Evolutionary conservation across 139 green algal species (phyloP).

Genomic region (Chlamydomonas applanata): DNA sequence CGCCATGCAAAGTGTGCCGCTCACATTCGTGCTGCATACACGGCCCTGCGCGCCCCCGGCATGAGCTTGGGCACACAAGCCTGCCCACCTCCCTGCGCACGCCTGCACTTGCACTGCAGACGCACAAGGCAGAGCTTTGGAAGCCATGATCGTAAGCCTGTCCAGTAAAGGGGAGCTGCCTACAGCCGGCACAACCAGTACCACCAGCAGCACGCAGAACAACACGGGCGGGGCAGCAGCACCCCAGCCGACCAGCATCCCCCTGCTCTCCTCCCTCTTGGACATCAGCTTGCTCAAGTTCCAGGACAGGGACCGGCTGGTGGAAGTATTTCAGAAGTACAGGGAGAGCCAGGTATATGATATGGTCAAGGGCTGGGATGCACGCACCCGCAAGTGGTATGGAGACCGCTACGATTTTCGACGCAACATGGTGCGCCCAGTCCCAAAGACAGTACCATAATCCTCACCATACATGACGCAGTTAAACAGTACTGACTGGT

Average conservation of each 20-base stretch:
- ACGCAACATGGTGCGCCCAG: constrained; percentile 53
- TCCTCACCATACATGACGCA: too few species aligned
- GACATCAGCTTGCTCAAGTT: constrained; percentile 45
- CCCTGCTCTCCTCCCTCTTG: constrained; percentile 19
- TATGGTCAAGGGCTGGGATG: constrained; percentile 64
- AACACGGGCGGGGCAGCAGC: background rate
- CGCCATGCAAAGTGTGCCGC: too few species aligned
- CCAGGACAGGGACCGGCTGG: constrained; percentile 29
- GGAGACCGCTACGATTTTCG: constrained; percentile 65
- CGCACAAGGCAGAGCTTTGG: constrained; percentile 28
- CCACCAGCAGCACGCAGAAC: background rate
- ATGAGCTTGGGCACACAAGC: too few species aligned
- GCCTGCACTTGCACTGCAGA: constrained; percentile 3
- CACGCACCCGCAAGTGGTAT: constrained; percentile 61
- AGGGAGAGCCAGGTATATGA: constrained; percentile 38
- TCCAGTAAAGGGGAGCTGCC: constrained; percentile 13
- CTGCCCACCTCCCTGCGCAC: too few species aligned
- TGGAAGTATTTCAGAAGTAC: constrained; percentile 37
- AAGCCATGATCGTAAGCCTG: constrained; percentile 37
- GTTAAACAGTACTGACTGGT: too few species aligned
- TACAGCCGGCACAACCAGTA: background rate
- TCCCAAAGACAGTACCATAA: too few species aligned
- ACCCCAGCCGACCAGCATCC: background rate
- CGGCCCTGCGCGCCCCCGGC: background rate
- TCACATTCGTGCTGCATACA: background rate